Evolutionary conservation across 1,139 yeast species (phyloP), one percentile per base, ranked within the genome.

Genomic region (Scheffersomyces quercinus): DNA sequence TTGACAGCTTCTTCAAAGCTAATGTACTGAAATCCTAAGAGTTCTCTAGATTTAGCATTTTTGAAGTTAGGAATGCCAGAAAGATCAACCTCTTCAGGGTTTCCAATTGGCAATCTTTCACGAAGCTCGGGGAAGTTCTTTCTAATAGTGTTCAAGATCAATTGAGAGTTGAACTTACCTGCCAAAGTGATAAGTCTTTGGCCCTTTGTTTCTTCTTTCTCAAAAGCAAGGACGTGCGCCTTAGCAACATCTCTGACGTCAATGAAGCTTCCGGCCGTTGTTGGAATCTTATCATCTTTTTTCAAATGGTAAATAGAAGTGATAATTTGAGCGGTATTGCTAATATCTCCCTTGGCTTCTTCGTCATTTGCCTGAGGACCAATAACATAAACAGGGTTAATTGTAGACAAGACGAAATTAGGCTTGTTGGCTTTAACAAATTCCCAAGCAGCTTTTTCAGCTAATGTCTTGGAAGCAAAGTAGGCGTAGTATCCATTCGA

Each of bases 401-500:
- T 70, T 1, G 75, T 66, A 8, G 75, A 58, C 24, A 81, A 53
- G 7, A 62, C 62, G 53, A 80, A 81, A 24, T 58, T 60, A 11
- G 78, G 75, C 3, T 65, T 63, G 30, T 66, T 55, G 7, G 51
- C 48, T 40, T 67, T 55, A 29, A 75, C 60, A 48, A 76, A 81
- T 3, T 77, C 73, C 82, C 86, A 78, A 1, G 81, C 84, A 2
- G 79, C 76, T 46, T 60, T 58, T 55, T 80, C 85, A 14, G 83
- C 81, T 44, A 70, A 67, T 62, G 68, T 74, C 58, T 81, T 81
- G 5, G 84, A 77, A 1, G 75, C 81, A 47, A 63, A 48, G 60
- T 80, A 81, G 6, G 77, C 83, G 28, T 45, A 43, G 11, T 49
- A 41, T 5, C 65, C 60, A 43, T 62, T 54, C 15, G 48, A 42